These are phyloP conservation scores for Ochromonadaceae sp. DNA, from an alignment of 352 stramenopile genomes.

Conservation along the genomic window DNA sequence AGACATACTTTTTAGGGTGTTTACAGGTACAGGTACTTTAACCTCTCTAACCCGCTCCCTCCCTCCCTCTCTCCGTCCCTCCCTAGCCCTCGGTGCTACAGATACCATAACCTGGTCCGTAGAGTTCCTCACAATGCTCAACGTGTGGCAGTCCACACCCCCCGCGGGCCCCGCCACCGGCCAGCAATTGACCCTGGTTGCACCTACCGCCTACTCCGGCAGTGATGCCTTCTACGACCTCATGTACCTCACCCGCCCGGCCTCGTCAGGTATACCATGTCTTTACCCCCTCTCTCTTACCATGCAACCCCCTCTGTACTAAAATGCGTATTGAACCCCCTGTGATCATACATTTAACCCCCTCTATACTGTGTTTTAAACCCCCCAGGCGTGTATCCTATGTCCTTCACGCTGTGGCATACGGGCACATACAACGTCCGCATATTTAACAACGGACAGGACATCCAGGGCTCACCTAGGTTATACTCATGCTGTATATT, in stretches of 20 bases:
- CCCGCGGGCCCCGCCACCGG: conserved; percentile 34
- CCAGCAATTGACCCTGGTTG: conserved; percentile 23
- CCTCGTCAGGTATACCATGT: too few species aligned
- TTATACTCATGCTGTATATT: conserved; percentile 54
- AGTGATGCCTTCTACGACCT: not conserved
- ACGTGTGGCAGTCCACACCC: conserved; percentile 29
- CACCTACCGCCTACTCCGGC: not conserved
- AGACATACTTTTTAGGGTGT: conserved; percentile 16
- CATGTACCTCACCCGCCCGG: conserved; percentile 35
- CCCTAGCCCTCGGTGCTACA: not conserved
- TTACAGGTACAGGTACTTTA: conserved; percentile 28
- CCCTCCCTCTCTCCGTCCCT: too few species aligned
- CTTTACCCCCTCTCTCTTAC: too few species aligned
- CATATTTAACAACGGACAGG: conserved; percentile 51
- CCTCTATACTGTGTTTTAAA: too few species aligned
- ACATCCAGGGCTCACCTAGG: conserved; percentile 72
- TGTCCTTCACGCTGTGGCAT: conserved; percentile 71
- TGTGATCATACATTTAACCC: too few species aligned
- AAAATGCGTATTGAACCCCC: too few species aligned
- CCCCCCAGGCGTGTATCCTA: conserved; percentile 72
- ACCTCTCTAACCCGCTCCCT: too few species aligned
- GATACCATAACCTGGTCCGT: conserved; percentile 28
- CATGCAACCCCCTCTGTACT: too few species aligned
- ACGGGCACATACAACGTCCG: conserved; percentile 64
- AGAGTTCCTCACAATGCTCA: conserved; percentile 32